Percentiles rank a stretch among this genome's conserved stretches.
phyloP scores from a whole-genome alignment of 805 yeast species.

The Starmerella geochares region DNA sequence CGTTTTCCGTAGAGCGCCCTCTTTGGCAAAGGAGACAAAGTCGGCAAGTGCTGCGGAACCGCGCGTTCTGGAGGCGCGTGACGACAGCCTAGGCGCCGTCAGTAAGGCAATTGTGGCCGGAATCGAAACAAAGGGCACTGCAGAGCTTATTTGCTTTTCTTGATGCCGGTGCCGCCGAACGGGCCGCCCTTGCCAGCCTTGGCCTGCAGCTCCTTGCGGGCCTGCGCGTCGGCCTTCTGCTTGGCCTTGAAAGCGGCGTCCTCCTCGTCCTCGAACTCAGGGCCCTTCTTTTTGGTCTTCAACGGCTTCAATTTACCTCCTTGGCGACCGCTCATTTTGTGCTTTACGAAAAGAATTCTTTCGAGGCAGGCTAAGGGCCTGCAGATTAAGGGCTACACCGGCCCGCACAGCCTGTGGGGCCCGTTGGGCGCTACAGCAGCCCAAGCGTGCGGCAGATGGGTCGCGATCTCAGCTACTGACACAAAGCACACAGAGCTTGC shows the following conservation, averaged over 20 bases:
- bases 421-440: too few species aligned
- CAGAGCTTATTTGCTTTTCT: slow-evolving; percentile 46
- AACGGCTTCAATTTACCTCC: slow-evolving; percentile 92
- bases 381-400: slow-evolving; percentile 1
- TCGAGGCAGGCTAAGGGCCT: background rate
- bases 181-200: slow-evolving; percentile 88
- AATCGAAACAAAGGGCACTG: background rate
- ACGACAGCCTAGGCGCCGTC: too few species aligned
- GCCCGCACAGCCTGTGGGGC: background rate
- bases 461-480: too few species aligned
- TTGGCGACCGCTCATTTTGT: slow-evolving; percentile 88
- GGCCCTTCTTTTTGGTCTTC: slow-evolving; percentile 78
- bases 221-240: slow-evolving; percentile 90
- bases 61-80: too few species aligned
- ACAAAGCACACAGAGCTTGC: too few species aligned
- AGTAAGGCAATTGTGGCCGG: background rate
- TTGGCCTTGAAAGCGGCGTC: slow-evolving; percentile 84
- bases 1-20: too few species aligned
- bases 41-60: too few species aligned
- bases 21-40: too few species aligned
- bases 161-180: slow-evolving; percentile 85
- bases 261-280: slow-evolving; percentile 65
- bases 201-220: slow-evolving; percentile 79
- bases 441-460: too few species aligned
- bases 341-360: background rate